Evolutionary conservation across 352 stramenopile genomes (phyloP).

Genomic region (Saprolegnia diclina): DNA sequence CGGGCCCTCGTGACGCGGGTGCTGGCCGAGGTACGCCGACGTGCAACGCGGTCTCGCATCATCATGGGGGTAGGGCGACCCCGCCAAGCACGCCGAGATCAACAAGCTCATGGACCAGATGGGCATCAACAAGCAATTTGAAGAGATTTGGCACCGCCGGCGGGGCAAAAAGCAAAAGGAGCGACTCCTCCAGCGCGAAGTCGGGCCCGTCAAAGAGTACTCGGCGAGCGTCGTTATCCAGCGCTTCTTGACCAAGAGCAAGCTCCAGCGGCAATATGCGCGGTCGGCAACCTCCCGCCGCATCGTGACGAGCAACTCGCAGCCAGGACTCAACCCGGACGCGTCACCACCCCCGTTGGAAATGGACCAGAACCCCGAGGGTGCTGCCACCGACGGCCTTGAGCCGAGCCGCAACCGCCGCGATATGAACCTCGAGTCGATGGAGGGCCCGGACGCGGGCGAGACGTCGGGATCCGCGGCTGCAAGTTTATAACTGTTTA

Average conservation of each 20-base stretch:
- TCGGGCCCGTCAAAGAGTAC: conserved; percentile 4
- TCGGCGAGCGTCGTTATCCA: conserved; percentile 20
- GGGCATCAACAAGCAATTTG: conserved; percentile 23
- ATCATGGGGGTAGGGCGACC: conserved; percentile 14
- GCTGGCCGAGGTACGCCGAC: conserved; percentile 8
- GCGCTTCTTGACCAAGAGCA: conserved; percentile 17
- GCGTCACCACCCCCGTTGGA: neutral
- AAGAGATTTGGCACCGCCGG: conserved; percentile 16
- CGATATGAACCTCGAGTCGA: conserved; percentile 20
- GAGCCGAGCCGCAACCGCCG: neutral
- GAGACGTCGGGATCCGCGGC: neutral
- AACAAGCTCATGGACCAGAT: conserved; percentile 15
- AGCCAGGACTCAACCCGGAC: neutral
- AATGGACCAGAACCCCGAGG: neutral
- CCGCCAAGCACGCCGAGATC: conserved; percentile 3
- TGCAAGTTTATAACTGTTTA: too few relatives aligned
- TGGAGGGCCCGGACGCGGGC: conserved; percentile 1
- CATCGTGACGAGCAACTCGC: neutral
- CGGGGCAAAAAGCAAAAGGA: conserved; percentile 1
- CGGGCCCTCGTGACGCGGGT: conserved; percentile 33
- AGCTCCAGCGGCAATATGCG: conserved; percentile 5
- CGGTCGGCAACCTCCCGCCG: neutral
- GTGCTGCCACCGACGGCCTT: neutral
- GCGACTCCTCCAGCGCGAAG: conserved; percentile 7
- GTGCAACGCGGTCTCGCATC: neutral